Percentiles rank a stretch among this genome's conserved stretches.
phyloP scores from a whole-genome alignment of 768 basidiomycete species.

The Polyporus arcularius region DNA sequence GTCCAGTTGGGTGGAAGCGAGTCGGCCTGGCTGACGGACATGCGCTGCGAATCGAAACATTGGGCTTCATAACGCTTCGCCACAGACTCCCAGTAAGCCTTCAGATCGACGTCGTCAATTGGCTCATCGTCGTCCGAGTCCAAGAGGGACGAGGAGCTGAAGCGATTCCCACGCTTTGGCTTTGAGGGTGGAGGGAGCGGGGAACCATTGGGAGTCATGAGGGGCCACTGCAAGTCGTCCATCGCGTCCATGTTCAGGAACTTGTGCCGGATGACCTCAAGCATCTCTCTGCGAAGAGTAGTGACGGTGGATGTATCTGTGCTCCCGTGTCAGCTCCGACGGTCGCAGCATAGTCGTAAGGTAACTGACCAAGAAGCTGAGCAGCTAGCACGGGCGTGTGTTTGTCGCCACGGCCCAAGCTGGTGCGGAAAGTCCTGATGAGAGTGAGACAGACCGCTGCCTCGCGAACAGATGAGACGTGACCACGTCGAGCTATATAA shows the following conservation, averaged over 20 bases:
- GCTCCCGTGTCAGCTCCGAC: not conserved
- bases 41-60: constrained; percentile 39
- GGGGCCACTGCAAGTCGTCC: constrained; percentile 81
- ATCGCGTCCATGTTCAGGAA: constrained; percentile 41
- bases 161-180: constrained; percentile 14
- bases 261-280: constrained; percentile 80
- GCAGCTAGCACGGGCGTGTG: constrained; percentile 58
- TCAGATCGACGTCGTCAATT: constrained; percentile 35
- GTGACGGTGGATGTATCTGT: constrained; percentile 76
- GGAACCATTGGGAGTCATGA: constrained; percentile 47
- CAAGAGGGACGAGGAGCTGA: constrained; percentile 23
- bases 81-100: constrained; percentile 64
- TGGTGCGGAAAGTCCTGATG: constrained; percentile 76
- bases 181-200: constrained; percentile 33
- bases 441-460: constrained; percentile 69
- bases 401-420: constrained; percentile 61
- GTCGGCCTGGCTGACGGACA: constrained; percentile 43
- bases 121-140: constrained; percentile 31
- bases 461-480: constrained; percentile 72
- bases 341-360: not conserved
- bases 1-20: constrained; percentile 79
- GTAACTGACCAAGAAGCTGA: constrained; percentile 56
- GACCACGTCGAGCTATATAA: constrained; percentile 56
- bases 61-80: constrained; percentile 55
- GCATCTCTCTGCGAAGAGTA: constrained; percentile 82